Evolutionary conservation across 345 rosid species (phyloP), one percentile per base, ranked within the genome.

Genomic region (Psidium friedrichsthalianum): DNA sequence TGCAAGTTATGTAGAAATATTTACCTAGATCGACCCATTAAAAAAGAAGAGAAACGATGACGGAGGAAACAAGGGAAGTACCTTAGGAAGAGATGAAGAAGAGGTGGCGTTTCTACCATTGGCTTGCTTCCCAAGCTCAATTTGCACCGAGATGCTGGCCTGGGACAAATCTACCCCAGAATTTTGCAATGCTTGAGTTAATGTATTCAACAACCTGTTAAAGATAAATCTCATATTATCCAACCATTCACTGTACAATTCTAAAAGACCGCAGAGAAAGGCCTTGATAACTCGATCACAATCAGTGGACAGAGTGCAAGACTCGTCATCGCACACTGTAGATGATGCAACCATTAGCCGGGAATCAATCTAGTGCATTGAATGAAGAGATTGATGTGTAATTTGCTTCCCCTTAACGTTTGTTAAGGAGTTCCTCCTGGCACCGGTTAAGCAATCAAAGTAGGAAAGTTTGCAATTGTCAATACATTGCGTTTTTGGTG

Each of bases 121-220:
- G 21, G 88, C 86, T 84, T 88, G 94, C 90, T 97, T 97, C 80
- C 98, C 98, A 1, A 97, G 90, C 85, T 96, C 95, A 13, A 97
- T 95, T 86, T 97, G 93, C 82, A 97, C 98, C 10, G 99, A 95
- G 86, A 97, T 89, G 91, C 88, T 96, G 87, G 99, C 98, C 89
- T 91, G 89, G 20, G 99, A 92, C 80, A 97, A 90, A 89, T 97
- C 99, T 58, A 97, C 98, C 84, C 99, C 99, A 56, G 98, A 93
- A 81, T 89, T 93, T 88, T 94, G 94, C 86, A 97, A 90, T 51
- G 98, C 97, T 92, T 92, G 95, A 25, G 93, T 96, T 82, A 97
- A 85, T 58, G 95, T 92, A 85, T 91, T 94, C 84, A 96, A 86
- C 90, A 97, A 90, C 90, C 99, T 97, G 93, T 87, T 84, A 57